phyloP scores from a whole-genome alignment of 2,329 filamentous ascomycete species.

The Torrubiella hemipterigena region DNA sequence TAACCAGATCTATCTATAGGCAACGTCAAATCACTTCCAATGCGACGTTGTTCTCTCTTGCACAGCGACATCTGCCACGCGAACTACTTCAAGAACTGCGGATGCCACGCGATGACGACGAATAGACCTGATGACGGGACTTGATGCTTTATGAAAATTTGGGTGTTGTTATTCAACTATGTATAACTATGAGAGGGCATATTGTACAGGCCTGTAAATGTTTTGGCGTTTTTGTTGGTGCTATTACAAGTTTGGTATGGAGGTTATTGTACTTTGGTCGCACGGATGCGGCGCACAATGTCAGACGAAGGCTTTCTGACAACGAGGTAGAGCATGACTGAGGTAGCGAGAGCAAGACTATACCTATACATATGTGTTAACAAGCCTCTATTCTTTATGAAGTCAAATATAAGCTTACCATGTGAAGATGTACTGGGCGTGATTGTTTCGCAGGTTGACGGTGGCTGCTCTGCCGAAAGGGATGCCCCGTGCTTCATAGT shows the following conservation, averaged over 20 bases:
- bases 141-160: too few species aligned
- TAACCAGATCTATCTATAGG: slow-evolving; percentile 34
- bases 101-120: slow-evolving; percentile 36
- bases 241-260: slow-evolving; percentile 12
- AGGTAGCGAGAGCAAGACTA: slow-evolving; percentile 69
- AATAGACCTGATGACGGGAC: too few species aligned
- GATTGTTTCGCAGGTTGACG: slow-evolving; percentile 91
- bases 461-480: slow-evolving; percentile 81
- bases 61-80: slow-evolving; percentile 67
- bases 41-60: slow-evolving; percentile 74
- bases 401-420: slow-evolving; percentile 52
- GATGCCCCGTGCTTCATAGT: slow-evolving; percentile 68
- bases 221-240: slow-evolving; percentile 3
- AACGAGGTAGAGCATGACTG: slow-evolving; percentile 95
- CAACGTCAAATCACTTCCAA: slow-evolving; percentile 63
- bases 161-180: slow-evolving; percentile 9
- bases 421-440: slow-evolving; percentile 97
- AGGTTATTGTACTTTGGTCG: slow-evolving; percentile 61
- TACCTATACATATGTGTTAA: slow-evolving; percentile 52
- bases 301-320: slow-evolving; percentile 74
- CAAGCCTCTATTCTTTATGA: not conserved
- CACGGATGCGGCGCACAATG: slow-evolving; percentile 59
- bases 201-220: slow-evolving; percentile 11
- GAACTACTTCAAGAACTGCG: slow-evolving; percentile 75
- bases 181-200: slow-evolving; percentile 1